phyloP scores from a whole-genome alignment of 176 grass and related monocot species.

The Sorghum bicolor region DNA sequence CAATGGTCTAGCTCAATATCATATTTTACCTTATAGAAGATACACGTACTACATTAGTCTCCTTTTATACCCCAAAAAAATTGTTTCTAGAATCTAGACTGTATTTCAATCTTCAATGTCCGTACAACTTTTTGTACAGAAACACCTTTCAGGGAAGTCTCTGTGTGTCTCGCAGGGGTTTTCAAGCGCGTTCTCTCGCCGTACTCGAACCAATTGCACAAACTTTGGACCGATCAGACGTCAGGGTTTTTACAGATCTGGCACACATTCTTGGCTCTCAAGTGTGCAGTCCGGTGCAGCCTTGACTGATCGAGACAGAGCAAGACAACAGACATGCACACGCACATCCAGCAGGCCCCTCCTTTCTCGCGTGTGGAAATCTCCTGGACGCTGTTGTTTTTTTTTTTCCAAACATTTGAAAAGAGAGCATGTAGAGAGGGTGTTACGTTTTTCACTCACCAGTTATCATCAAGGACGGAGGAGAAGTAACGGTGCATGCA shows the following conservation, averaged over 20 bases:
- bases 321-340: too few relatives aligned
- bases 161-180: background rate
- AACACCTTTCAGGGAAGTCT: background rate
- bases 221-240: background rate
- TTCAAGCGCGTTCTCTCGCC: background rate
- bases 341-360: too few relatives aligned
- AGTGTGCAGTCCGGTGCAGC: background rate
- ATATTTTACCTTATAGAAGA: background rate
- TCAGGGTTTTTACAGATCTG: background rate
- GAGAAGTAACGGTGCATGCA: slow-evolving; percentile 14
- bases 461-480: background rate
- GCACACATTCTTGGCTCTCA: background rate
- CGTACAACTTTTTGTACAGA: background rate
- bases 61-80: background rate
- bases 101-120: background rate
- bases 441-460: background rate
- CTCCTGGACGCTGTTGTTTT: background rate
- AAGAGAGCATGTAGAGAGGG: background rate
- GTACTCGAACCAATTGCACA: background rate
- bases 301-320: slow-evolving; percentile 10
- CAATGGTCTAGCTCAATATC: background rate
- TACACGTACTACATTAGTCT: background rate
- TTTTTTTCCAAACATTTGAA: background rate
- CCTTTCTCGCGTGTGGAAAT: background rate
- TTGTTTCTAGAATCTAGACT: background rate